Evolutionary conservation across 2,329 filamentous ascomycete genomes (phyloP).

Genomic region (Phialophora verrucosa): DNA sequence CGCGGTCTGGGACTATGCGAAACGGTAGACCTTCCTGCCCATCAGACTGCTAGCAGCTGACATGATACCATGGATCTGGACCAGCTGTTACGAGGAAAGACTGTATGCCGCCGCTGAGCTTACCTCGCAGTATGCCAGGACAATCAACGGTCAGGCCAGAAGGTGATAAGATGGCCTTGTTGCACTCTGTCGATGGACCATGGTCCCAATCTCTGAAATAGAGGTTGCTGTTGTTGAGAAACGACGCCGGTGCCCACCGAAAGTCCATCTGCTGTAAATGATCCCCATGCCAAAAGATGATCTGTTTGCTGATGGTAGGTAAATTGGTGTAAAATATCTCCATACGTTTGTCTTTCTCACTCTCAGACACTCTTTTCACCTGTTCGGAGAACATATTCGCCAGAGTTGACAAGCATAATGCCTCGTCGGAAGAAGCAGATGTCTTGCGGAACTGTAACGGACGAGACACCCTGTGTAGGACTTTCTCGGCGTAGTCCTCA

Average conservation of each 20-base stretch:
- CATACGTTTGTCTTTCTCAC: constrained; percentile 8
- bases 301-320: constrained; percentile 6
- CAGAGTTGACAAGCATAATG: constrained; percentile 5
- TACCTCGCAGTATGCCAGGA: constrained; percentile 5
- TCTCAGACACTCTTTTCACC: constrained; percentile 5
- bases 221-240: constrained; percentile 11
- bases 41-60: constrained; percentile 1
- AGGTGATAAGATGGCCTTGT: neutral
- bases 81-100: constrained; percentile 10
- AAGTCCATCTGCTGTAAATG: neutral
- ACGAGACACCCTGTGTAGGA: constrained; percentile 5
- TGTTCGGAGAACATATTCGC: constrained; percentile 1
- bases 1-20: neutral
- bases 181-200: neutral
- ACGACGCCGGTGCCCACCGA: constrained; percentile 12
- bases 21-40: constrained; percentile 1
- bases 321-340: constrained; percentile 8
- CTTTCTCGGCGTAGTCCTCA: neutral
- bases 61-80: constrained; percentile 1
- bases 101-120: constrained; percentile 3
- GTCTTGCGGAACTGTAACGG: constrained; percentile 14
- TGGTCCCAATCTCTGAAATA: constrained; percentile 13
- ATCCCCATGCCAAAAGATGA: constrained; percentile 13
- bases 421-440: constrained; percentile 9
- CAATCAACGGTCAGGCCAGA: neutral